These are phyloP conservation scores for Calocera cornea DNA, from an alignment of 768 basidiomycete species.

Conservation along the genomic window DNA sequence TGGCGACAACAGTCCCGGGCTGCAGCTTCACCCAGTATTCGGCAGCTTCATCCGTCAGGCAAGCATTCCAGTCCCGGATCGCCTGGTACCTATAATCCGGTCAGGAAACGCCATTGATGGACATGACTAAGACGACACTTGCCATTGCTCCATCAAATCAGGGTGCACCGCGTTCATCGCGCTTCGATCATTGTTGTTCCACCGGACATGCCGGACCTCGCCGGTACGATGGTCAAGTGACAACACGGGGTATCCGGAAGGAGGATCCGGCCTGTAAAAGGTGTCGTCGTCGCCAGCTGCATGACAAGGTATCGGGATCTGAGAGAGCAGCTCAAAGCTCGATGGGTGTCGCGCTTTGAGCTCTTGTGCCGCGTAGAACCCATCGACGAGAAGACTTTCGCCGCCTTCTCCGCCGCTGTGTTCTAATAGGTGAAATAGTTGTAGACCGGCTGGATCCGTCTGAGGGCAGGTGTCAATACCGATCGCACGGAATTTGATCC, in stretches of 20 bases:
- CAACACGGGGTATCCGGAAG: slow-evolving; percentile 55
- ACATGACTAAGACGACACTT: slow-evolving; percentile 10
- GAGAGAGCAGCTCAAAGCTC: slow-evolving; percentile 54
- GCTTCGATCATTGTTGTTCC: slow-evolving; percentile 92
- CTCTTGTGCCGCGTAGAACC: slow-evolving; percentile 78
- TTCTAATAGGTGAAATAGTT: slow-evolving; percentile 86
- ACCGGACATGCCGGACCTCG: slow-evolving; percentile 63
- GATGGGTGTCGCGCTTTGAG: slow-evolving; percentile 60
- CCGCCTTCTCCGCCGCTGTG: slow-evolving; percentile 74
- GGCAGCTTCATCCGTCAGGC: slow-evolving; percentile 64
- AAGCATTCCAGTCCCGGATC: slow-evolving; percentile 59
- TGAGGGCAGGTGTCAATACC: slow-evolving; percentile 19
- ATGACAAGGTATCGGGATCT: slow-evolving; percentile 61
- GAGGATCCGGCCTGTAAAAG: slow-evolving; percentile 32
- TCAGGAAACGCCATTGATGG: not conserved
- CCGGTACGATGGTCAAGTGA: slow-evolving; percentile 46
- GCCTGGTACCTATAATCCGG: slow-evolving; percentile 53
- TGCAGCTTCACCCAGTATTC: slow-evolving; percentile 87
- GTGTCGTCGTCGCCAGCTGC: slow-evolving; percentile 62
- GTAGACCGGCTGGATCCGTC: slow-evolving; percentile 92
- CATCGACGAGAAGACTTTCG: slow-evolving; percentile 84
- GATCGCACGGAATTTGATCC: not conserved
- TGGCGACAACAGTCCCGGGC: slow-evolving; percentile 74
- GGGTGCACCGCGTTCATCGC: slow-evolving; percentile 51
- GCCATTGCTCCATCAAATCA: slow-evolving; percentile 63